Evolutionary conservation across 441 rosid species (phyloP), one percentile per base, ranked within the genome.

Genomic region (Arabidopsis lyrata): DNA sequence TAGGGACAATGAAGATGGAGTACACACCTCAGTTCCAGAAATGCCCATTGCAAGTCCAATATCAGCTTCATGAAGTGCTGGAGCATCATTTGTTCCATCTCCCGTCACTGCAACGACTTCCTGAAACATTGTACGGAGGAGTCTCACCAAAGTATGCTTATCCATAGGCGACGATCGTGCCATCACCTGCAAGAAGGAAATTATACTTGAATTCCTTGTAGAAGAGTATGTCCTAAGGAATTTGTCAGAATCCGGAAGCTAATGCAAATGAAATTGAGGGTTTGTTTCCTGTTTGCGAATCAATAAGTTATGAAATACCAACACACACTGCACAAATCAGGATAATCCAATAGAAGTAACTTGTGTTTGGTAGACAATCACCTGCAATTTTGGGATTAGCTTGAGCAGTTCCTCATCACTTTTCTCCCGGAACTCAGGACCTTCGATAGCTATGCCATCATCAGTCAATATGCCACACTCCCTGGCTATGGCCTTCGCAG

Each of bases 81-180:
- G 95, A 41, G 95, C 92, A 86, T 89, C 95, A 75, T 89, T 89
- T 66, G 95, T 87, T 73, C 95, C 95, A 76, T 89, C 95, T 54
- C 95, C 95, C 44, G 95, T 89, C 74, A 84, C 92, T 6, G 95
- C 92, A 48, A 89, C 95, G 20, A 89, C 95, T 83, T 87, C 95
- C 57, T 86, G 83, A 45, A 95, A 87, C 53, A 86, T 87, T 34
- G 92, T 89, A 41, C 90, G 81, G 67, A 89, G 81, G 38, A 83
- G 86, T 81, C 83, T 86, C 65, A 89, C 95, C 74, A 89, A 77
- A 34, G 88, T 84, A 78, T 89, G 95, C 81, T 87, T 89, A 76
- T 89, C 95, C 78, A 86, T 78, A 5, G 95, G 95, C 0, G 95
- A 87, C 13, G 95, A 89, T 39, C 95, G 87, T 63, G 88, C 95